Evolutionary conservation across 495 filamentous ascomycete genomes (phyloP).

Genomic region (Durotheca rogersii): DNA sequence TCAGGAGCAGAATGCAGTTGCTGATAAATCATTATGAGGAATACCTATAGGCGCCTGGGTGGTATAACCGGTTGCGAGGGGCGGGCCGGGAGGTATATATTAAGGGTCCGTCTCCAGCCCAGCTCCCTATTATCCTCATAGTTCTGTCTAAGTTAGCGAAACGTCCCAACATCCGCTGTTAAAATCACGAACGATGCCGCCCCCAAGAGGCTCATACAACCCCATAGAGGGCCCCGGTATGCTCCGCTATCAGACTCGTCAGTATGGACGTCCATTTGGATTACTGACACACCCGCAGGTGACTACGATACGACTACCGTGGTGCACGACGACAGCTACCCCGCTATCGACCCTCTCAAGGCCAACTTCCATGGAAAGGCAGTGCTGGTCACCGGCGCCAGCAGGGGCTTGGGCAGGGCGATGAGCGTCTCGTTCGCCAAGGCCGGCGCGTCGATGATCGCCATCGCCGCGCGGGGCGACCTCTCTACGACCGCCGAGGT

Average conservation of each 20-base stretch:
- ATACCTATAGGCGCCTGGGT: too few species aligned
- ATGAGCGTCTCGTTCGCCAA: slow-evolving; percentile 48
- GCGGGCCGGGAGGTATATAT: too few species aligned
- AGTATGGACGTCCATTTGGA: too few species aligned
- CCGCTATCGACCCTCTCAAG: slow-evolving; percentile 44
- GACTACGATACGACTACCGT: slow-evolving; percentile 32
- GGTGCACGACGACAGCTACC: slow-evolving; percentile 48
- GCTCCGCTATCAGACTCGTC: background rate
- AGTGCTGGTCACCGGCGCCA: slow-evolving; percentile 53
- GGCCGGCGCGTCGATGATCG: slow-evolving; percentile 48
- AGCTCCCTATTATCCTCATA: too few species aligned
- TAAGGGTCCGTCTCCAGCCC: too few species aligned
- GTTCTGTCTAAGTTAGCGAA: too few species aligned
- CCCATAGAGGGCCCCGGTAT: slow-evolving; percentile 27
- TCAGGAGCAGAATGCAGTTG: too few species aligned
- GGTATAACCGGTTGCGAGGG: too few species aligned
- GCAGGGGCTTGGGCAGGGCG: slow-evolving; percentile 50
- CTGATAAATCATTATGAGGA: too few species aligned
- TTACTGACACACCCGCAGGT: slow-evolving; percentile 12
- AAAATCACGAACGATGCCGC: slow-evolving; percentile 18
- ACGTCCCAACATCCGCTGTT: too few species aligned
- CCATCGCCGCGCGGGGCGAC: slow-evolving; percentile 48
- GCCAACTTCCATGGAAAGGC: slow-evolving; percentile 39
- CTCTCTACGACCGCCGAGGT: slow-evolving; percentile 33
- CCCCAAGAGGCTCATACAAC: slow-evolving; percentile 27